These are phyloP conservation scores for Boletus rubroflammeus DNA, from an alignment of 768 basidiomycete genomes.

Conservation along the genomic window DNA sequence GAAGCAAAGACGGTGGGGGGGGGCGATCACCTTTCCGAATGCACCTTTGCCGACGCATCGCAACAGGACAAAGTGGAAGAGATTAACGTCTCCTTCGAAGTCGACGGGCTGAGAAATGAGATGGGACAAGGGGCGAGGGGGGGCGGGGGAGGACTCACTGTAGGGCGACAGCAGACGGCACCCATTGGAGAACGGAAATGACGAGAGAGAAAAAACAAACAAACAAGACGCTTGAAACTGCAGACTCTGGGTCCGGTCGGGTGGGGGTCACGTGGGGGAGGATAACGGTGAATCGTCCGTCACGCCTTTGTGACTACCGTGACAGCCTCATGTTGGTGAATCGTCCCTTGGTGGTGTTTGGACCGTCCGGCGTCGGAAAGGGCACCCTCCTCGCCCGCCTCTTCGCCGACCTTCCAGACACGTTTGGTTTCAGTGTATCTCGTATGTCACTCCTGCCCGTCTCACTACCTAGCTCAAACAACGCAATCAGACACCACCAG, in stretches of 20 bases:
- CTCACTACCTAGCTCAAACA: neutral
- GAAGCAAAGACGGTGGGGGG: conserved; percentile 1
- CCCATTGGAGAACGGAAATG: conserved; percentile 45
- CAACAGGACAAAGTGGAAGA: conserved; percentile 94
- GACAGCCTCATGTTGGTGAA: conserved; percentile 6
- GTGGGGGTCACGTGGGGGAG: conserved; percentile 13
- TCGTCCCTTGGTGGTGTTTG: conserved; percentile 78
- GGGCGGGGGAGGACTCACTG: conserved; percentile 42
- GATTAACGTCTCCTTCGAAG: conserved; percentile 92
- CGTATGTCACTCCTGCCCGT: conserved; percentile 46
- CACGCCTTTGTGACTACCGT: neutral
- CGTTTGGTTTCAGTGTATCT: conserved; percentile 91
- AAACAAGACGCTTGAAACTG: neutral
- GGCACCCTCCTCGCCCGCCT: conserved; percentile 83
- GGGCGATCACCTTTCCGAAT: conserved; percentile 80
- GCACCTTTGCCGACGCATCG: conserved; percentile 98
- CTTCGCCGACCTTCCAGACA: conserved; percentile 75
- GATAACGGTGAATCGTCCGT: neutral
- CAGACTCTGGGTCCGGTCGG: neutral
- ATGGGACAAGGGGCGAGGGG: neutral
- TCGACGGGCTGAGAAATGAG: conserved; percentile 70
- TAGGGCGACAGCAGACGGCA: conserved; percentile 79
- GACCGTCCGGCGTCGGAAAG: conserved; percentile 93
- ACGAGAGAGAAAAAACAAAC: conserved; percentile 12
- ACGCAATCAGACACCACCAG: conserved; percentile 78